Base-by-base conservation (phyloP, 2,329 filamentous ascomycete species). In the Talaromyces sp. region DNA sequence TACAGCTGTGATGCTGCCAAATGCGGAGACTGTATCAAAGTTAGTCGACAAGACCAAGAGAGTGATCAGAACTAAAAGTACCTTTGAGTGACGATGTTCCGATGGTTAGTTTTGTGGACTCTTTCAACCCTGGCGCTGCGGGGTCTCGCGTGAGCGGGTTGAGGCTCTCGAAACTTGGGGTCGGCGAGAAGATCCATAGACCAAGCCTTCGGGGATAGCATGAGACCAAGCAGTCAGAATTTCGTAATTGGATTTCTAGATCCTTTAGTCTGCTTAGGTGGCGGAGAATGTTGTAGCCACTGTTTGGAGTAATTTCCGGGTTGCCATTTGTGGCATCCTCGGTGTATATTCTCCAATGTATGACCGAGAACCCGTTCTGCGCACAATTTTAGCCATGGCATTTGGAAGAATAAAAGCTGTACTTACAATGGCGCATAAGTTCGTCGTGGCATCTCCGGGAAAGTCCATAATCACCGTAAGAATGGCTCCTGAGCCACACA, bases 261-360 rank as follows among this genome's bases (percentile, higher is more conserved):
- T 77, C 72, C 66, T 79, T 78, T 48, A 80, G 70, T 62, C 77
- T 76, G 68, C 76, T 76, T 33, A 76, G 71, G 70, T 77, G 75
- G 54, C 72, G 76, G 24, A 78, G 68, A 56, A 78, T 76, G 2
- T 73, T 74, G 63, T 73, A 76, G 59, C 75, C 75, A 70, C 76
- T 78, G 43, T 72, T 69, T 35, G 73, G 73, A n/a, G 70, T 69
- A 19, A 77, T 76, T 24, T 70, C 70, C 16, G 74, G 75, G 35
- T 72, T 64, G 62, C 71, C 45, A 45, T 56, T 73, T 65, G 68
- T 71, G 52, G 70, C 69, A 64, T 77, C 76, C 66, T 78, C 77
- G 24, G 75, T 77, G 67, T 78, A 79, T 64, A 78, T 75, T 68
- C 77, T 78, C 77, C 78, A 80, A 63, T 79, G 75, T 31, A 80